Base-by-base conservation (phyloP, 2,329 filamentous ascomycete species). In the Exophiala sideris region DNA sequence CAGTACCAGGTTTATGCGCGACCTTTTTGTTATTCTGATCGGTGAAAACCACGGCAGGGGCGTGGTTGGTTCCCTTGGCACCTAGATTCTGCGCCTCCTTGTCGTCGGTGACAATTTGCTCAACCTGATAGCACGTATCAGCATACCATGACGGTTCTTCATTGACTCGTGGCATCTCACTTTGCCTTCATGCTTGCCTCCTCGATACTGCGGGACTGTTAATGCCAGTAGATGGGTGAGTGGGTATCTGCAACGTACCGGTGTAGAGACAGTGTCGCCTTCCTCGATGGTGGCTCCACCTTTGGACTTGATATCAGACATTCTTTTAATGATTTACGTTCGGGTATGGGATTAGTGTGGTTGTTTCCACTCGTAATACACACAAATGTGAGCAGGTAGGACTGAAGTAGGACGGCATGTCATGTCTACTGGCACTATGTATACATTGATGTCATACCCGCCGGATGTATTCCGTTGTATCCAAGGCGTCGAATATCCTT, bases 11-110 rank as follows among this genome's bases (percentile, higher is more conserved):
- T 48, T 59, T 59, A 20, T 61, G 56, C 44, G 54, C 57, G 45
- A 57, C 59, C 46, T 59, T 61, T 33, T 61, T 61, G 29, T 57
- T 49, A 20, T 61, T 61, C 48, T 61, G 56, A 33, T 59, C 56
- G 11, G 54, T 52, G 35, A 56, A 58, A 8, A 61, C 53, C 5
- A 61, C 54, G 8, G 55, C 56, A n/a, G 59, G 59, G 10, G 56
- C 45, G 39, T 59, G 57, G 3, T 47, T 46, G 10, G 59, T 54
- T n/a, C 59, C 56, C 44, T 59, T 59, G 14, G 52, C 59, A 20
- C 44, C 33, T 33, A 46, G 40, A 9, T 47, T 41, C 7, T 47
- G 40, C 7, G 56, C 56, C 24, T 59, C 45, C 2, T 54, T 33
- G 38, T 57, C 59, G 38, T 56, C 50, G 2, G 50, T 53, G 18